phyloP scores from a whole-genome alignment of 371 early-diverging fungal species.

The Mortierella sp. region DNA sequence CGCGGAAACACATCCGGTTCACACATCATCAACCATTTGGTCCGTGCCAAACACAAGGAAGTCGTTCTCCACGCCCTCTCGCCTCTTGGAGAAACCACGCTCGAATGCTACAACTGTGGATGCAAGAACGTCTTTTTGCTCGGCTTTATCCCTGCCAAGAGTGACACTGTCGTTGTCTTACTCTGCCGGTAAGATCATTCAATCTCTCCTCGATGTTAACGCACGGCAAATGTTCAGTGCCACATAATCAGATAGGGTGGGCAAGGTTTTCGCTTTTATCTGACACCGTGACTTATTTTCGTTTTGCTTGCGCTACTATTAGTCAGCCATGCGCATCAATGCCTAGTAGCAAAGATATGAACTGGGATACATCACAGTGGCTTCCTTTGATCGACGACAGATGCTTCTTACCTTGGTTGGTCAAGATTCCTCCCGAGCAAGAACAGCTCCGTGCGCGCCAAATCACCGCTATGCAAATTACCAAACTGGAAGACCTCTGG shows the following conservation, averaged over 20 bases:
- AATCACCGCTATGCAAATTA: constrained; percentile 88
- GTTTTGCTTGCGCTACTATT: constrained; percentile 8
- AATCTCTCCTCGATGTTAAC: neutral
- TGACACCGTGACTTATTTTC: neutral
- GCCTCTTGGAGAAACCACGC: constrained; percentile 91
- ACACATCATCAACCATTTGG: constrained; percentile 97
- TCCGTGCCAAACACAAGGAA: constrained; percentile 95
- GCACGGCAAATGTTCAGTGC: neutral
- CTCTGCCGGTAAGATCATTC: constrained; percentile 84
- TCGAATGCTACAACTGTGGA: constrained; percentile 98
- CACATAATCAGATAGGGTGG: neutral
- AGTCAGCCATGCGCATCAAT: constrained; percentile 94
- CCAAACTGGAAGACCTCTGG: constrained; percentile 94
- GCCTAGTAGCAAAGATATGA: constrained; percentile 91
- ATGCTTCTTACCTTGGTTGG: constrained; percentile 94
- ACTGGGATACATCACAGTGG: constrained; percentile 98
- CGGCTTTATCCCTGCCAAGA: constrained; percentile 98
- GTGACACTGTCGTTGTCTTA: constrained; percentile 96
- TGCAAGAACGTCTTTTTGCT: constrained; percentile 96
- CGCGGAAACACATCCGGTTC: constrained; percentile 94
- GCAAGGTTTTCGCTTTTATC: neutral
- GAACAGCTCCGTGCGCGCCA: constrained; percentile 90
- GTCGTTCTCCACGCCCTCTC: constrained; percentile 92
- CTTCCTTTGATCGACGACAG: constrained; percentile 96
- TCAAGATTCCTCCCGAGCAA: constrained; percentile 90